Base-by-base conservation (phyloP, 352 stramenopile genomes). In the Ophiocytium majus region DNA sequence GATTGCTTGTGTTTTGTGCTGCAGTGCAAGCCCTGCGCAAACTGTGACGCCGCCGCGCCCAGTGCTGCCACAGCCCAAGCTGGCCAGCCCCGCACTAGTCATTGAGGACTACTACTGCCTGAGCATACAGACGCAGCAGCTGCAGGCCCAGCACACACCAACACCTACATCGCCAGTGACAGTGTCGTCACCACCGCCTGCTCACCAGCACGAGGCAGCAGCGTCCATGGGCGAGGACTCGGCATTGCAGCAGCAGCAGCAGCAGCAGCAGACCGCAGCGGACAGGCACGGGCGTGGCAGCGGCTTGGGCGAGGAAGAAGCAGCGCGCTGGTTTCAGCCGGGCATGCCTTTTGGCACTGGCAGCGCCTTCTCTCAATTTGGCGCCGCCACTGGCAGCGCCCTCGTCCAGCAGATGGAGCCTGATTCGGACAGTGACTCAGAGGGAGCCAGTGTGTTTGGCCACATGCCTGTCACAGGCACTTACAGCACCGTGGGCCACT, bases 41-140 rank as follows among this genome's bases (percentile, higher is more conserved):
- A 23, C 17, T 66, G 57, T 23, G 28, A 23, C 17, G 28, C 28
- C 57, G 17, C 28, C 19, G 28, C 57, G 57, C 28, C 57, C 28
- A 23, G 57, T 66, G 57, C 57, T 66, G 57, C 28, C 28, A 28
- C 64, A 76, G 34, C 64, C 5, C 64, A 37, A 76, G 64, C n/a
- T n/a, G n/a, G 34, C 34, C 5, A 76, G 64, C 64, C 64, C 34
- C 43, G 43, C 43, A 57, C 36, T 81, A 17, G 31, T 81, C 31
- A 81, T 81, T 17, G 75, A 81, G 50, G 75, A 81, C 36, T 81
- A 81, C 36, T 81, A 81, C 75, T 81, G 75, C 36, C 19, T 81
- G 14, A 0, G 9, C 35, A 36, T 81, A 28, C 19, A 81, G 75
- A 19, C 19, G 57, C 75, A 81, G 36, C 32, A 10, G 1, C 1